phyloP scores from a whole-genome alignment of 495 filamentous ascomycete genomes.

The Xylaria acuta region DNA sequence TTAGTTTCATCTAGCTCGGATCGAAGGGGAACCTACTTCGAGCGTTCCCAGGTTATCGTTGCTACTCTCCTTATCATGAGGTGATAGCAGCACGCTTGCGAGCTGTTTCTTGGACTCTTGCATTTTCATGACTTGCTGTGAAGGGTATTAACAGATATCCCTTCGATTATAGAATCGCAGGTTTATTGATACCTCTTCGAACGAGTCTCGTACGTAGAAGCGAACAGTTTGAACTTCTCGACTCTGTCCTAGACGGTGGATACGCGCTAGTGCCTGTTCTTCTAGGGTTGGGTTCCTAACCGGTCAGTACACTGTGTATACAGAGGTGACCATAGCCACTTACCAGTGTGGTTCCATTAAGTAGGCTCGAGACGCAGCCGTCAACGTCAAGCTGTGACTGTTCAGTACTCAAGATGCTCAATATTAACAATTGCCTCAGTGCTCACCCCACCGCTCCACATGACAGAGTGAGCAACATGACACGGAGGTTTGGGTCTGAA shows the following conservation, averaged over 20 bases:
- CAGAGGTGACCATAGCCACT: neutral
- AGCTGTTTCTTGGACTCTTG: neutral
- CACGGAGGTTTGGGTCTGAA: neutral
- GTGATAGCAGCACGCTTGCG: neutral
- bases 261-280: conserved; percentile 7
- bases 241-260: neutral
- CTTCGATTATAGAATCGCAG: neutral
- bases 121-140: neutral
- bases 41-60: too few relatives aligned
- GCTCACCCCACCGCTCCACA: conserved; percentile 6
- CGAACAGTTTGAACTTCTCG: neutral
- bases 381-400: neutral
- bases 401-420: neutral
- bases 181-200: neutral
- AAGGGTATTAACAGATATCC: neutral
- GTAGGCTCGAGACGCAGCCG: neutral
- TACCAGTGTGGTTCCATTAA: conserved; percentile 14
- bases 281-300: conserved; percentile 6
- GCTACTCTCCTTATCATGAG: neutral
- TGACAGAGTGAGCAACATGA: conserved; percentile 9
- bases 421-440: too few relatives aligned
- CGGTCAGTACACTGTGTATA: too few relatives aligned
- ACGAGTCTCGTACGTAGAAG: neutral
- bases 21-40: too few relatives aligned
- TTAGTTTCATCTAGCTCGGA: too few relatives aligned